Evolutionary conservation across 768 basidiomycete genomes (phyloP).

Genomic region (Cubamyces sp.): DNA sequence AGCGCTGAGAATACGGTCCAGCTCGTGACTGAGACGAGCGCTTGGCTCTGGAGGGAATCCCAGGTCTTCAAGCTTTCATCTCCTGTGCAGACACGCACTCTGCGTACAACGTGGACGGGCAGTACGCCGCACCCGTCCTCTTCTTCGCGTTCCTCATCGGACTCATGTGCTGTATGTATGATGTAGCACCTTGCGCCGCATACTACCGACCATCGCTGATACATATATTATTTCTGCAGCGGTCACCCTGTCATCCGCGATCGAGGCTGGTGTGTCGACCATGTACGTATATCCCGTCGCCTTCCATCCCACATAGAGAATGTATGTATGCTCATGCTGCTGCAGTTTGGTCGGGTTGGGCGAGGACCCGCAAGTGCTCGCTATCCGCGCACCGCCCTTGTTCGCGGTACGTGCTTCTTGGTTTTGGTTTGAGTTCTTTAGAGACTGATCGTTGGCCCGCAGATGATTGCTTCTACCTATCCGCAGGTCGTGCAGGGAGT

Average conservation of each 20-base stretch:
- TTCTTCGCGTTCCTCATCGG: constrained; percentile 85
- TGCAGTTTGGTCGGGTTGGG: constrained; percentile 79
- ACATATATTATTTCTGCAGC: constrained; percentile 48
- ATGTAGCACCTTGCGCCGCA: not conserved
- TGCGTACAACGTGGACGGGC: constrained; percentile 70
- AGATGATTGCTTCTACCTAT: constrained; percentile 72
- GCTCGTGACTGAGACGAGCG: no score
- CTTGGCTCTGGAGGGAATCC: no score
- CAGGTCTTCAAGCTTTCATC: no score
- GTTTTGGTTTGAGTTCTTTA: no score
- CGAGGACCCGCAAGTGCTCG: constrained; percentile 81
- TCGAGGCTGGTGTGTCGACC: constrained; percentile 87
- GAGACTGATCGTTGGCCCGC: not conserved
- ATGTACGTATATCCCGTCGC: constrained; percentile 55
- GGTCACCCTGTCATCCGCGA: constrained; percentile 69
- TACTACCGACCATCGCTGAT: not conserved
- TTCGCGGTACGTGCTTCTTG: constrained; percentile 52
- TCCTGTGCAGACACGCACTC: constrained; percentile 63
- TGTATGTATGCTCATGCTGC: not conserved
- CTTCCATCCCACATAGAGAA: not conserved
- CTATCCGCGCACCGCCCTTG: constrained; percentile 69
- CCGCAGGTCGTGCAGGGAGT: constrained; percentile 73
- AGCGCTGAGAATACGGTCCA: no score
- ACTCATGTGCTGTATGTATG: constrained; percentile 65
- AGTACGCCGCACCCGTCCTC: constrained; percentile 78